Conservation (phyloP, 768 basidiomycete genomes). For the Trametes gibbosa region DNA sequence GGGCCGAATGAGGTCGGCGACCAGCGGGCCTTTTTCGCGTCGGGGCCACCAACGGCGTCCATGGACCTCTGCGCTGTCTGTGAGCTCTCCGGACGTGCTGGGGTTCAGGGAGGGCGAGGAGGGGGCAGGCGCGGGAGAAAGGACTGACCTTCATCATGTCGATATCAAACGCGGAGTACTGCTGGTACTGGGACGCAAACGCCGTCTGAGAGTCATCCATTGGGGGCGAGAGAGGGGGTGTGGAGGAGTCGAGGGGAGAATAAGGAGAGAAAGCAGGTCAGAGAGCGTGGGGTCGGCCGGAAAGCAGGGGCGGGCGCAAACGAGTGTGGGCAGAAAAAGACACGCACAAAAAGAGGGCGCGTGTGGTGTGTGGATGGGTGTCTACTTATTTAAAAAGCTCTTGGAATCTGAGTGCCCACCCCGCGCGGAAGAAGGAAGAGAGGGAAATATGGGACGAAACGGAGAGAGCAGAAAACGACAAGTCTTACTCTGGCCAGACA, state of each 20-base stretch:
- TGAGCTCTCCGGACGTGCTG: not conserved
- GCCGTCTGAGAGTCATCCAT: constrained; percentile 78
- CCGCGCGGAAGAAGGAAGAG: constrained; percentile 19
- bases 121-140: not conserved
- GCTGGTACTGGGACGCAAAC: constrained; percentile 65
- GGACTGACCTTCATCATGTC: constrained; percentile 85
- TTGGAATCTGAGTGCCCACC: constrained; percentile 21
- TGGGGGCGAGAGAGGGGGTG: constrained; percentile 23
- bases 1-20: constrained; percentile 58
- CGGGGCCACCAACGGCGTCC: constrained; percentile 78
- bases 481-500: not conserved
- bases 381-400: constrained; percentile 21
- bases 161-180: constrained; percentile 70
- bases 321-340: constrained; percentile 29
- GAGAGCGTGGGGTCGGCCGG: constrained; percentile 42
- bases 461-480: constrained; percentile 12
- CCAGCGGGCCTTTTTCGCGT: constrained; percentile 90
- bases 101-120: not conserved
- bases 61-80: constrained; percentile 67
- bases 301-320: constrained; percentile 25
- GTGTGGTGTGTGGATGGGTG: constrained; percentile 18
- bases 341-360: constrained; percentile 27
- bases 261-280: constrained; percentile 48
- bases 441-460: constrained; percentile 7
- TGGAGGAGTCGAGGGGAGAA: constrained; percentile 44